Percentiles rank a stretch among this genome's conserved stretches.
Evolutionary conservation across 306 rosid species (phyloP).

Genomic region (Vachellia collinsii): DNA sequence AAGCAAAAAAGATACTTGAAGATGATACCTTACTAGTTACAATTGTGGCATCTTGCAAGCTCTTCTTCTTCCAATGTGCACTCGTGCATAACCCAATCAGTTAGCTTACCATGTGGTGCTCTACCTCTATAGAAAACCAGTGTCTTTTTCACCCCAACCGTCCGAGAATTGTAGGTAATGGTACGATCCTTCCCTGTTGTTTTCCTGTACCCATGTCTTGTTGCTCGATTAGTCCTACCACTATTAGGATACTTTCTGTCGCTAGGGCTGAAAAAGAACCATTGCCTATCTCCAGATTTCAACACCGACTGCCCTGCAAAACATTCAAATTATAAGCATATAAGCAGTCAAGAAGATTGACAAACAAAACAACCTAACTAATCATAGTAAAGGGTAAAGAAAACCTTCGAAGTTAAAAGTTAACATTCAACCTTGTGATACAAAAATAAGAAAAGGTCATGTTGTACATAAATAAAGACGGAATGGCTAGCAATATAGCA

Average conservation of each 20-base stretch:
- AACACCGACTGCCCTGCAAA: too few species aligned
- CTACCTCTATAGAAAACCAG: conserved; percentile 82
- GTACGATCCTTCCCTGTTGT: conserved; percentile 76
- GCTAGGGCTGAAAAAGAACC: too few species aligned
- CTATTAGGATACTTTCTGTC: conserved; percentile 92
- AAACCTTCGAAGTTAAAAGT: too few species aligned
- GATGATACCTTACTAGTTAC: conserved; percentile 61
- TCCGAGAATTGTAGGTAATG: too few species aligned
- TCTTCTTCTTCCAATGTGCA: conserved; percentile 80
- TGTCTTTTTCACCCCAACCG: conserved; percentile 40
- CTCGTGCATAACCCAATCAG: conserved; percentile 99
- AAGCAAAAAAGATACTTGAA: conserved; percentile 16
- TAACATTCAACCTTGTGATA: too few species aligned
- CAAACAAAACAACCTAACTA: neutral
- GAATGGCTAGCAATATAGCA: too few species aligned
- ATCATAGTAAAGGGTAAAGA: too few species aligned
- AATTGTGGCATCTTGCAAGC: conserved; percentile 69
- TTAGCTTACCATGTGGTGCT: conserved; percentile 79
- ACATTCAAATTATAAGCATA: too few species aligned
- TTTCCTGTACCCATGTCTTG: conserved; percentile 89
- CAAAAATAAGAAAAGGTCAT: too few species aligned
- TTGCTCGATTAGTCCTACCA: conserved; percentile 83
- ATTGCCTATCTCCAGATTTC: too few species aligned
- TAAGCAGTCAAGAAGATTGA: neutral
- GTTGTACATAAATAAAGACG: too few species aligned